Conservation (phyloP, 129 eudicot species). For the Escallonia rubra region DNA sequence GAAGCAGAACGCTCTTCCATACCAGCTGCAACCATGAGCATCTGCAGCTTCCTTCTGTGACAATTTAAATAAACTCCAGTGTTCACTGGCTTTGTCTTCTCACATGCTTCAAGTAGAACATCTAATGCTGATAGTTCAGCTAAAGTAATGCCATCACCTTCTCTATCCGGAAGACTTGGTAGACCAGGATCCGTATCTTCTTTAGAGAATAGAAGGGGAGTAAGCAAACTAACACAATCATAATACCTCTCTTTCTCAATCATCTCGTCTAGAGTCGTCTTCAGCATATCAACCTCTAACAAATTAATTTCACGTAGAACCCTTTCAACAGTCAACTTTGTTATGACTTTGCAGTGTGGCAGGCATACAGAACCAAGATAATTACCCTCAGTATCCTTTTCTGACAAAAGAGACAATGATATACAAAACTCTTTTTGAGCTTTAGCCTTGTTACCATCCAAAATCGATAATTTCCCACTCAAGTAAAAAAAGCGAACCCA, state of each 20-base stretch:
- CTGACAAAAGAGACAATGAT: conserved; percentile 50
- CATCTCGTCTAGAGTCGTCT: conserved; percentile 48
- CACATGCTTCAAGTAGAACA: conserved; percentile 68
- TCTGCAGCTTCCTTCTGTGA: conserved; percentile 67
- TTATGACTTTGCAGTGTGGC: conserved; percentile 63
- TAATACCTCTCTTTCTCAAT: conserved; percentile 56
- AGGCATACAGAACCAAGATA: conserved; percentile 40
- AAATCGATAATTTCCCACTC: conserved; percentile 63
- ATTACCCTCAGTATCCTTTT: conserved; percentile 29
- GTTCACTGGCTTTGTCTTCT: conserved; percentile 49
- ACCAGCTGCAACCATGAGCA: conserved; percentile 70
- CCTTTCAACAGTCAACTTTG: conserved; percentile 51
- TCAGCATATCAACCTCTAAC: conserved; percentile 65
- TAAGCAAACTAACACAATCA: conserved; percentile 65
- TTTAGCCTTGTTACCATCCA: conserved; percentile 58
- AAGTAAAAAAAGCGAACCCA: conserved; percentile 90
- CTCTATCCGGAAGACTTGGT: conserved; percentile 30
- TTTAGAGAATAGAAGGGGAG: conserved; percentile 61
- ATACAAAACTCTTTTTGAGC: conserved; percentile 73
- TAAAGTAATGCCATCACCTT: conserved; percentile 36
- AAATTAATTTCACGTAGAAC: conserved; percentile 63
- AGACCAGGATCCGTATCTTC: conserved; percentile 45
- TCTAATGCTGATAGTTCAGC: conserved; percentile 74
- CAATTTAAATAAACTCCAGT: conserved; percentile 57
- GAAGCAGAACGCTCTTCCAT: conserved; percentile 41